A percentile compares a stretch with the other conserved stretches of the same genome.
Evolutionary conservation across 2,329 filamentous ascomycete species (phyloP).

Genomic region (Epichloe gansuensis): DNA sequence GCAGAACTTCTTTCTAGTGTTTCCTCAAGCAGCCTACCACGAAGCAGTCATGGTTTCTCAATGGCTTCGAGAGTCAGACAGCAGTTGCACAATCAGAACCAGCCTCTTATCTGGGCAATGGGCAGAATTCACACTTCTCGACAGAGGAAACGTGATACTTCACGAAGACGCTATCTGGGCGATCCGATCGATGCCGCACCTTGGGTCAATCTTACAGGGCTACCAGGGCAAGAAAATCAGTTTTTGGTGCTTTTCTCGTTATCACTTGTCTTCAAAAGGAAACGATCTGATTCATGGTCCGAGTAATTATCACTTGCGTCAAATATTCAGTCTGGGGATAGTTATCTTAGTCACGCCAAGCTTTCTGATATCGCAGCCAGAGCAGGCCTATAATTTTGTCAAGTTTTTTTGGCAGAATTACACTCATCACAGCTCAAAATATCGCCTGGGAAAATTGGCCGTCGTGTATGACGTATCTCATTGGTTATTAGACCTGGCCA

Average conservation of each 20-base stretch:
- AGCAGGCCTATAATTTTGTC: slow-evolving; percentile 20
- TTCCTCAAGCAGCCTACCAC: slow-evolving; percentile 25
- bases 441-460: slow-evolving; percentile 15
- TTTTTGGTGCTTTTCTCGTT: slow-evolving; percentile 26
- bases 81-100: slow-evolving; percentile 28
- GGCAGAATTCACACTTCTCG: slow-evolving; percentile 26
- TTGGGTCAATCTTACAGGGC: slow-evolving; percentile 21
- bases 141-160: slow-evolving; percentile 26
- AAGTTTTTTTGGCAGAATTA: slow-evolving; percentile 22
- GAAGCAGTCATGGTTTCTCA: slow-evolving; percentile 26
- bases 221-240: slow-evolving; percentile 13
- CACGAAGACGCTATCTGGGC: slow-evolving; percentile 29
- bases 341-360: slow-evolving; percentile 29
- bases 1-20: slow-evolving; percentile 33
- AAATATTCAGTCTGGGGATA: slow-evolving; percentile 19
- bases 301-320: slow-evolving; percentile 15
- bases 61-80: slow-evolving; percentile 31
- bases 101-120: slow-evolving; percentile 32
- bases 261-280: slow-evolving; percentile 1
- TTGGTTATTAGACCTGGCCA: slow-evolving; percentile 18
- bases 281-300: not conserved
- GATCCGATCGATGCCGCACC: slow-evolving; percentile 26
- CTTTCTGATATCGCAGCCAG: slow-evolving; percentile 26
- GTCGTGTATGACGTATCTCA: slow-evolving; percentile 17
- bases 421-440: slow-evolving; percentile 4